These are phyloP conservation scores for Suhomyces bribrorum DNA, from an alignment of 1,139 yeast species.

Conservation along the genomic window DNA sequence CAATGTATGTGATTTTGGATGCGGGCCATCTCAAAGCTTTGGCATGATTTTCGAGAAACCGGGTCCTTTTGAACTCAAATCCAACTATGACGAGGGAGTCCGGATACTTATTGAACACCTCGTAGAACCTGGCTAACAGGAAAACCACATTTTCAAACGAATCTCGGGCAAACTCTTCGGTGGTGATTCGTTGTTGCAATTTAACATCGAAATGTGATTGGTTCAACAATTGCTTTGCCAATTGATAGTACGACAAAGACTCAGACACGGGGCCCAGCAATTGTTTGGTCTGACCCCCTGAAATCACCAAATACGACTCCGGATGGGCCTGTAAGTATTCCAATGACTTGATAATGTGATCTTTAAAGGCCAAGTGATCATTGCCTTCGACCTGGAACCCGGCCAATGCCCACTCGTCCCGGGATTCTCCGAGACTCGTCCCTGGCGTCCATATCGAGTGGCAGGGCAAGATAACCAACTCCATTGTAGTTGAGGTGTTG, in stretches of 20 bases:
- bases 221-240: conserved; percentile 25
- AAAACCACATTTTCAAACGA: conserved; percentile 77
- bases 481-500: conserved; percentile 2
- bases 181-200: conserved; percentile 28
- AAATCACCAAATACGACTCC: conserved; percentile 46
- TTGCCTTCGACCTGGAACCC: conserved; percentile 68
- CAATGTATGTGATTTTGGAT: conserved; percentile 47
- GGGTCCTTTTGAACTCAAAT: conserved; percentile 65
- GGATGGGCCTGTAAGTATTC: conserved; percentile 31
- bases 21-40: conserved; percentile 46
- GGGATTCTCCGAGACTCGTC: conserved; percentile 35
- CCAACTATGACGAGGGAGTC: conserved; percentile 59
- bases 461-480: conserved; percentile 57
- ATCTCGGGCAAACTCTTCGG: conserved; percentile 77
- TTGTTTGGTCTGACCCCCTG: conserved; percentile 74
- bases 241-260: conserved; percentile 55
- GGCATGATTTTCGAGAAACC: conserved; percentile 63
- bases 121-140: conserved; percentile 58
- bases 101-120: conserved; percentile 53
- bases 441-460: conserved; percentile 63
- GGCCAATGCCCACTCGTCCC: conserved; percentile 64
- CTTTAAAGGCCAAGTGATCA: conserved; percentile 66
- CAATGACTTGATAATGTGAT: conserved; percentile 53
- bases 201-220: conserved; percentile 3
- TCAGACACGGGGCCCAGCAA: conserved; percentile 60